Conservation (phyloP, 345 rosid genomes). For the Stellera chamaejasme region DNA sequence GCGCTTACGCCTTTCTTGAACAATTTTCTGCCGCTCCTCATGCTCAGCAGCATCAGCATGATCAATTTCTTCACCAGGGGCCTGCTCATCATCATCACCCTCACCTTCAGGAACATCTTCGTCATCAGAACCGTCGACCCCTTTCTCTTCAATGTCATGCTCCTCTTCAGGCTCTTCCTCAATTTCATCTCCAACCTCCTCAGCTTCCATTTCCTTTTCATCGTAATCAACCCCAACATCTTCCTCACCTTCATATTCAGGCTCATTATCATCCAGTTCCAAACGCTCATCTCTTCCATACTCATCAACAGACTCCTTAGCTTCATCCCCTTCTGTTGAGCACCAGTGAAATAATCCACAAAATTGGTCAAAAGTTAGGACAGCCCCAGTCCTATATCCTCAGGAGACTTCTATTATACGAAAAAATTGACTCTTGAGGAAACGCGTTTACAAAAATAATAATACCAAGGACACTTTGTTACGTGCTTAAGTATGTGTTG, state of each 20-base stretch:
- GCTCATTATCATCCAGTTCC: slow-evolving; percentile 79
- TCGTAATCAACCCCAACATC: slow-evolving; percentile 56
- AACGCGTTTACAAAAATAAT: too few species aligned
- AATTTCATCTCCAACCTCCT: slow-evolving; percentile 37
- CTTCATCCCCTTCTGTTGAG: slow-evolving; percentile 63
- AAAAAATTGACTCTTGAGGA: too few species aligned
- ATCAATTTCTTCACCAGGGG: slow-evolving; percentile 37
- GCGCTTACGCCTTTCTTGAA: slow-evolving; percentile 85
- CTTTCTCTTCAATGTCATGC: slow-evolving; percentile 49
- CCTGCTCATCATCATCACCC: slow-evolving; percentile 47
- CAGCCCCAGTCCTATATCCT: too few species aligned
- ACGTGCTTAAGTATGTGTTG: too few species aligned
- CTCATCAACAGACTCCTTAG: slow-evolving; percentile 55
- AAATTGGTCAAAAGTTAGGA: neutral
- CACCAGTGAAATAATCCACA: neutral
- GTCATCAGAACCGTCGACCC: slow-evolving; percentile 52
- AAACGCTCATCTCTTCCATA: slow-evolving; percentile 68
- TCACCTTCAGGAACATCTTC: slow-evolving; percentile 57
- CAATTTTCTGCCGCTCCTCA: slow-evolving; percentile 60
- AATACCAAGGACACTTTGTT: too few species aligned
- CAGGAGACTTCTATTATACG: too few species aligned
- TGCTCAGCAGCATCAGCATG: slow-evolving; percentile 44
- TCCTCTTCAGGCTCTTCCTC: slow-evolving; percentile 65
- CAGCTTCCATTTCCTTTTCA: slow-evolving; percentile 62
- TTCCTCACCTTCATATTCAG: slow-evolving; percentile 59